Percentiles rank a stretch among this genome's conserved stretches.
Evolutionary conservation across 1,284 basidiomycete species (phyloP).

Genomic region (Amylostereum areolatum): DNA sequence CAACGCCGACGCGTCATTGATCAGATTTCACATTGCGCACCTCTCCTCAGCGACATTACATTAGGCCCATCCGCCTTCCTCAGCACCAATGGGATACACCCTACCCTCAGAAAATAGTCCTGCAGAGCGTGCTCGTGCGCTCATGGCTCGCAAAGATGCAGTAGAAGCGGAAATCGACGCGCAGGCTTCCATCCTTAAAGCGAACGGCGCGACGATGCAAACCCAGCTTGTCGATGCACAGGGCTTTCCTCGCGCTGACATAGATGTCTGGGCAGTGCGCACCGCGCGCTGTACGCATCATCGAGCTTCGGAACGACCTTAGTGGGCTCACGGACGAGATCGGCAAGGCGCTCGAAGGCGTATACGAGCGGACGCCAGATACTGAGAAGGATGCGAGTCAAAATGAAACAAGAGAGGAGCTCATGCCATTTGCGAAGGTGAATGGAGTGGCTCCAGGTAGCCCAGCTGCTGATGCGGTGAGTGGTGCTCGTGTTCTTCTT

Average conservation of each 20-base stretch:
- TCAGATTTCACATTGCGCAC: too few species aligned
- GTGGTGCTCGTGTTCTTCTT: conserved; percentile 20
- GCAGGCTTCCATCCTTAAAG: conserved; percentile 55
- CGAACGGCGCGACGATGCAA: conserved; percentile 53
- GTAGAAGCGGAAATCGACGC: conserved; percentile 60
- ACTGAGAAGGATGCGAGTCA: conserved; percentile 8
- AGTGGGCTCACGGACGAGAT: conserved; percentile 61
- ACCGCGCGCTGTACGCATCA: conserved; percentile 66
- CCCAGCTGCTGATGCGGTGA: conserved; percentile 74
- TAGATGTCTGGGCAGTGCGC: conserved; percentile 81
- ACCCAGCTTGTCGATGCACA: conserved; percentile 76
- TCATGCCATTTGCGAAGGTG: conserved; percentile 68
- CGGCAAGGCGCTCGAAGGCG: conserved; percentile 56
- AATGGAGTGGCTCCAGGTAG: conserved; percentile 72
- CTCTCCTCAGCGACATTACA: too few species aligned
- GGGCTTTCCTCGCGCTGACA: conserved; percentile 80
- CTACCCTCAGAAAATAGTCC: conserved; percentile 21
- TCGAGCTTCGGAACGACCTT: conserved; percentile 77
- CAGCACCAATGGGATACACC: conserved; percentile 11
- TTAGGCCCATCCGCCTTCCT: too few species aligned
- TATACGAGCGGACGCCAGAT: conserved; percentile 48
- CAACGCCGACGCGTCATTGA: too few species aligned
- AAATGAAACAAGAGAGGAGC: conserved; percentile 1
- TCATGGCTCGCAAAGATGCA: conserved; percentile 56
- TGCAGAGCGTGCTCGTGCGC: conserved; percentile 45